phyloP scores from a whole-genome alignment of 768 basidiomycete genomes.

The Coprinellus aureogranulatus region DNA sequence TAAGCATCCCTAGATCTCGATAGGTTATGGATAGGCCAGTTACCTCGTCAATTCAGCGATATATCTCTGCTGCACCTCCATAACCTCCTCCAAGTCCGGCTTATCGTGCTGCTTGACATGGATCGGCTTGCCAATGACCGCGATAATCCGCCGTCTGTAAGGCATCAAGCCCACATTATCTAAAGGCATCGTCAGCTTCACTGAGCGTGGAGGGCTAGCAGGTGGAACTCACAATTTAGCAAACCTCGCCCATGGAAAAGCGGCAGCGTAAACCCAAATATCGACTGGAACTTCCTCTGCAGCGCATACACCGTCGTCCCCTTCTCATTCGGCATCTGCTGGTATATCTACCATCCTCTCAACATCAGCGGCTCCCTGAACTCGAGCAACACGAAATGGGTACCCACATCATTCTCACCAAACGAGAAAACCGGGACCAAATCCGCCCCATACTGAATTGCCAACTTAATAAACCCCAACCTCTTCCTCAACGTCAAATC shows the following conservation, averaged over 20 bases:
- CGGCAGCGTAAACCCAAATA: constrained; percentile 95
- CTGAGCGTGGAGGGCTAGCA: background rate
- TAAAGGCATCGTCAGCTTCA: constrained; percentile 25
- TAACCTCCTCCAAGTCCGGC: constrained; percentile 79
- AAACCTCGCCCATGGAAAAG: constrained; percentile 96
- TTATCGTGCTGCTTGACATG: constrained; percentile 72
- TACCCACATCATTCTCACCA: constrained; percentile 92
- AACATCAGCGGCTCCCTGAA: background rate
- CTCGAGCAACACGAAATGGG: constrained; percentile 2
- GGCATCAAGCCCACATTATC: constrained; percentile 96
- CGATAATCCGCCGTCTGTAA: constrained; percentile 91
- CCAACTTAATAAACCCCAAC: constrained; percentile 96
- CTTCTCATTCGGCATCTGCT: constrained; percentile 94
- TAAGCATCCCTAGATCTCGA: background rate
- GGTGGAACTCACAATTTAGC: constrained; percentile 72
- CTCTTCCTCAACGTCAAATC: constrained; percentile 77
- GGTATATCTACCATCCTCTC: constrained; percentile 69
- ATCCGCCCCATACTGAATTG: constrained; percentile 89
- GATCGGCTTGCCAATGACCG: constrained; percentile 91
- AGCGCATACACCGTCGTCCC: constrained; percentile 84
- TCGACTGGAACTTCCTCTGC: constrained; percentile 86
- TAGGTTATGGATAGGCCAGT: constrained; percentile 20
- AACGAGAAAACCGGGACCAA: constrained; percentile 98
- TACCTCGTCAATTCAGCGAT: constrained; percentile 91
- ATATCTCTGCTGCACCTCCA: constrained; percentile 76